phyloP scores from a whole-genome alignment of 768 basidiomycete genomes.

The Kwoniella bestiolae region DNA sequence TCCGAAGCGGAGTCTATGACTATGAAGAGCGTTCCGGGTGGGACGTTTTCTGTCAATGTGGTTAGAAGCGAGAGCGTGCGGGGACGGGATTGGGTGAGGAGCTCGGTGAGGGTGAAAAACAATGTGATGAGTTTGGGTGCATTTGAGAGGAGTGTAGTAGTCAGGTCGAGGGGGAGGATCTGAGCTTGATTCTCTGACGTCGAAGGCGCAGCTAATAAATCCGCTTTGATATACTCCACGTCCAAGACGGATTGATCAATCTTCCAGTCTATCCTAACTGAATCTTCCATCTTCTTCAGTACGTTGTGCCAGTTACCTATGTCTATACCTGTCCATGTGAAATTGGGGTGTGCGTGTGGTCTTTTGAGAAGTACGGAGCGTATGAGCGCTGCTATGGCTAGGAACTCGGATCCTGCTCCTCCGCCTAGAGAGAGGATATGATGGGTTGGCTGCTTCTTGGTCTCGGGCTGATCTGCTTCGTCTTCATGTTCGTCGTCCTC shows the following conservation, averaged over 20 bases:
- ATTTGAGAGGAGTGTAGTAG: slow-evolving; percentile 1
- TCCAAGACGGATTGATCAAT: slow-evolving; percentile 8
- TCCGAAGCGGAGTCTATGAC: slow-evolving; percentile 52
- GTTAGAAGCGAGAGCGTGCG: slow-evolving; percentile 39
- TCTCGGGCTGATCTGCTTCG: neutral
- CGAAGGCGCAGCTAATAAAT: slow-evolving; percentile 20
- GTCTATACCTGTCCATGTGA: slow-evolving; percentile 46
- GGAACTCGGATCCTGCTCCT: slow-evolving; percentile 53
- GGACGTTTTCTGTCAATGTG: slow-evolving; percentile 27
- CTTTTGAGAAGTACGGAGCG: slow-evolving; percentile 7
- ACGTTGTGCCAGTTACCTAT: slow-evolving; percentile 48
- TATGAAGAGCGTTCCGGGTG: slow-evolving; percentile 43
- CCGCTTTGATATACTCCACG: slow-evolving; percentile 24
- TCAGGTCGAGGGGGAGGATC: slow-evolving; percentile 7
- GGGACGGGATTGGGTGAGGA: slow-evolving; percentile 52
- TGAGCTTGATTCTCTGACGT: neutral
- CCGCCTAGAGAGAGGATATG: slow-evolving; percentile 54
- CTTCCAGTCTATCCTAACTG: slow-evolving; percentile 20
- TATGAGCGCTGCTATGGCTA: slow-evolving; percentile 43
- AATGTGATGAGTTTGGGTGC: slow-evolving; percentile 49
- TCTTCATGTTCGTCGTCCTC: neutral
- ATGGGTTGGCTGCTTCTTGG: slow-evolving; percentile 2
- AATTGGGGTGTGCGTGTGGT: slow-evolving; percentile 10
- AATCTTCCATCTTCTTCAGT: slow-evolving; percentile 22
- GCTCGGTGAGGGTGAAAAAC: slow-evolving; percentile 55